Evolutionary conservation across 495 filamentous ascomycete species (phyloP), one percentile per base, ranked within the genome.

Genomic region (Neurospora sp.): DNA sequence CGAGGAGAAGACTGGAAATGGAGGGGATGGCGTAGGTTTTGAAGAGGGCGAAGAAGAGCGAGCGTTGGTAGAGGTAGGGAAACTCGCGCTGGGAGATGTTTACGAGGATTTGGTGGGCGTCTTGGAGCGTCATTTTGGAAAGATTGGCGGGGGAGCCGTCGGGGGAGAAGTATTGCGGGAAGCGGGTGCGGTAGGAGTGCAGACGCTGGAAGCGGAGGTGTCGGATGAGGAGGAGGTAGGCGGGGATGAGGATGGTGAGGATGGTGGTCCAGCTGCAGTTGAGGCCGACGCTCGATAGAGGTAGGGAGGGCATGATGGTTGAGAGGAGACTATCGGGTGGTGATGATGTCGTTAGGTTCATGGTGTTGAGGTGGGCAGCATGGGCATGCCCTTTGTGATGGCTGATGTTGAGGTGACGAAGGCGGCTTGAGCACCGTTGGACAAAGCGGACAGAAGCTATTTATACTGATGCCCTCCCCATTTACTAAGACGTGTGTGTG

Each of bases 1-100:
- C 81, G 0, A 83, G 83, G 8, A 91, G 83, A 0, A 90, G 78
- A 37, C 4, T 37, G 20, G 72, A 73, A 0, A 90, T 91, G 18
- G 86, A 81, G 0, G 89, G 89, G 69, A 91, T 89, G 14, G 88
- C 89, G 75, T 91, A 91, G 20, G 89, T 90, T 75, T 85, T 84
- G 77, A 90, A 90, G 0, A 91, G 80, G 0, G 88, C 89, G 76
- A 90, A 91, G 72, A 89, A 86, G 12, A 90, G 77, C 2, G 85
- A 76, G 68, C 86, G 88, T 39, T 83, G 75, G 71, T 82, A 86
- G 1, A 85, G 82, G 45, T 85, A 84, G 0, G 89, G 88, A 68
- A 89, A 89, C 74, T 90, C 87, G 9, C 85, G 79, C 72, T 87
- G 78, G 2, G 78, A 73, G 18, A 89, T 41, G 4, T 71, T 69